Evolutionary conservation across 139 green algal genomes (phyloP).

Genomic region (Micromonas commoda): DNA sequence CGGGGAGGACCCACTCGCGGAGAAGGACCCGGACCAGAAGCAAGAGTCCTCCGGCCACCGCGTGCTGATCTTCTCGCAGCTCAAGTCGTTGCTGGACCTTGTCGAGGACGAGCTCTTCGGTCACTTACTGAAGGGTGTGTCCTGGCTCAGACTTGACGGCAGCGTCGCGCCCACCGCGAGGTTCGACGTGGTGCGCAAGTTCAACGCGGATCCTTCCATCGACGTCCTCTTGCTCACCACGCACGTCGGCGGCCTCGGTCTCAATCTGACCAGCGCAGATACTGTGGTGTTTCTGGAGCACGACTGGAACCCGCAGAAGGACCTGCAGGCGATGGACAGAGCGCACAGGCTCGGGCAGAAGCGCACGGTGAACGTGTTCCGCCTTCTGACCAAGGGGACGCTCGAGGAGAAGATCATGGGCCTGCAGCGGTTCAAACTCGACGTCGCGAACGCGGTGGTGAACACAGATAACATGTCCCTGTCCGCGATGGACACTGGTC

Average conservation of each 20-base stretch:
- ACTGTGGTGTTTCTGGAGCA: slow-evolving; percentile 98
- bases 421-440: slow-evolving; percentile 95
- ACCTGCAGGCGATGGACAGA: slow-evolving; percentile 94
- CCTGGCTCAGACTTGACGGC: slow-evolving; percentile 85
- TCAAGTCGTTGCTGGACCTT: slow-evolving; percentile 80
- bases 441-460: slow-evolving; percentile 73
- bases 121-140: slow-evolving; percentile 43
- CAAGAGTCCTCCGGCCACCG: background rate
- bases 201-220: slow-evolving; percentile 96
- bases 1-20: slow-evolving; percentile 14
- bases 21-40: slow-evolving; percentile 5
- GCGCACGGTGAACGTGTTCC: slow-evolving; percentile 91
- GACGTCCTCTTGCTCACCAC: slow-evolving; percentile 93
- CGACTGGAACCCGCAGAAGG: slow-evolving; percentile 97
- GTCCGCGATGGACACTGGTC: slow-evolving; percentile 66
- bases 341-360: slow-evolving; percentile 92
- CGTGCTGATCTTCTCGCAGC: slow-evolving; percentile 89
- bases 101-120: slow-evolving; percentile 69
- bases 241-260: slow-evolving; percentile 79
- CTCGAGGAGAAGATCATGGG: slow-evolving; percentile 66
- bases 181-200: slow-evolving; percentile 74
- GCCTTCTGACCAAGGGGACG: slow-evolving; percentile 63
- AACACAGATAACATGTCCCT: slow-evolving; percentile 68
- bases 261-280: slow-evolving; percentile 94
- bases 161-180: slow-evolving; percentile 59